Percentiles rank a stretch among this genome's conserved stretches.
These are phyloP conservation scores for Acephala macrosclerotiorum DNA, from an alignment of 2,329 filamentous ascomycete genomes.

Conservation along the genomic window DNA sequence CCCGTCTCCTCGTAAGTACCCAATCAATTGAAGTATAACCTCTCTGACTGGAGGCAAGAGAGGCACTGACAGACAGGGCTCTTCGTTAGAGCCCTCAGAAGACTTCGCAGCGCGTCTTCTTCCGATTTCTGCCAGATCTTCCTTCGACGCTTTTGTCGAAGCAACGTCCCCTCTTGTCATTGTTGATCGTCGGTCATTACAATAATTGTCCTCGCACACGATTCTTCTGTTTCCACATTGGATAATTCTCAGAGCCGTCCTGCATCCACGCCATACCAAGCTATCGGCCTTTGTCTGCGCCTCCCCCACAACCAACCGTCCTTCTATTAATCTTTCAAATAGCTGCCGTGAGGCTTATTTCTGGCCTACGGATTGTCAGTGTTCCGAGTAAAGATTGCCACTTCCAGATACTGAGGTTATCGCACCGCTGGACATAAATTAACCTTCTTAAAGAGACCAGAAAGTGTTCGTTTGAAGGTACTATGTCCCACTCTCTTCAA, in stretches of 20 bases:
- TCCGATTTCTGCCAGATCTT: not conserved
- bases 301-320: constrained; percentile 25
- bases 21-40: constrained; percentile 26
- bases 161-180: not conserved
- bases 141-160: constrained; percentile 5
- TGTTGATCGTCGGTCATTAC: constrained; percentile 7
- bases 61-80: constrained; percentile 24
- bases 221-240: constrained; percentile 9
- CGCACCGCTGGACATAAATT: not conserved
- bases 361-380: constrained; percentile 15
- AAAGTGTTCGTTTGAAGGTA: not conserved
- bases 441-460: not conserved
- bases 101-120: constrained; percentile 18
- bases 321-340: constrained; percentile 7
- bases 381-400: constrained; percentile 23
- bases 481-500: not conserved
- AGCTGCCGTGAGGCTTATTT: constrained; percentile 2
- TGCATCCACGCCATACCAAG: constrained; percentile 1
- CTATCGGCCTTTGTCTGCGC: constrained; percentile 20
- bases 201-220: constrained; percentile 5
- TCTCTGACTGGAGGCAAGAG: constrained; percentile 22
- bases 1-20: constrained; percentile 19
- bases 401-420: not conserved
- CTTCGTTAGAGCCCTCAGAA: constrained; percentile 16
- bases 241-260: not conserved